phyloP scores from a whole-genome alignment of 176 grass and related monocot species.

The Triticum timopheevii region DNA sequence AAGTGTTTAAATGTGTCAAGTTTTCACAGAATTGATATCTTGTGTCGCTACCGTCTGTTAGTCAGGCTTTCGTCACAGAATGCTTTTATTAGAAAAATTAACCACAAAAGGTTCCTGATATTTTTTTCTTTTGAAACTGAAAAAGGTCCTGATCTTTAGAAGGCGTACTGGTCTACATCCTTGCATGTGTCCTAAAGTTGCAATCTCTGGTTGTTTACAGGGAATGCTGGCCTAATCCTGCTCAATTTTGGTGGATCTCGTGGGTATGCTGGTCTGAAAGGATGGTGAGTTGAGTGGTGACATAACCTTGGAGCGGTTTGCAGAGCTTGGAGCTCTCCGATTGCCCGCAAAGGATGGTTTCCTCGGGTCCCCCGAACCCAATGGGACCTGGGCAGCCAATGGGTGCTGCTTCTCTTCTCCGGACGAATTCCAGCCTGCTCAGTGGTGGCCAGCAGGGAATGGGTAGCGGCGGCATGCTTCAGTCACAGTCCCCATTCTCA shows the following conservation, averaged over 20 bases:
- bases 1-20: not conserved
- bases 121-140: not conserved
- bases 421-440: constrained; percentile 70
- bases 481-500: constrained; percentile 67
- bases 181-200: constrained; percentile 1
- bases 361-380: constrained; percentile 74
- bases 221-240: not conserved
- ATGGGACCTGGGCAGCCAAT: constrained; percentile 70
- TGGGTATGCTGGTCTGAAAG: not conserved
- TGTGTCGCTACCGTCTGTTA: not conserved
- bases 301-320: constrained; percentile 22
- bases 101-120: not conserved
- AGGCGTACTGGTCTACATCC: constrained; percentile 20
- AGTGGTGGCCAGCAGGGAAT: constrained; percentile 50
- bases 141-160: not conserved
- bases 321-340: not conserved
- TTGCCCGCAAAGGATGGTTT: constrained; percentile 62
- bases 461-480: constrained; percentile 41
- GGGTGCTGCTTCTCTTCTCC: constrained; percentile 63
- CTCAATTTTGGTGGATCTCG: constrained; percentile 37
- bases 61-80: not conserved
- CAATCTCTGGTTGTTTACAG: constrained; percentile 27
- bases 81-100: not conserved
- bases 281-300: constrained; percentile 21
- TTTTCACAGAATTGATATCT: not conserved